These are phyloP conservation scores for Marasmius tenuissimus DNA, from an alignment of 1,284 basidiomycete genomes.

Conservation along the genomic window DNA sequence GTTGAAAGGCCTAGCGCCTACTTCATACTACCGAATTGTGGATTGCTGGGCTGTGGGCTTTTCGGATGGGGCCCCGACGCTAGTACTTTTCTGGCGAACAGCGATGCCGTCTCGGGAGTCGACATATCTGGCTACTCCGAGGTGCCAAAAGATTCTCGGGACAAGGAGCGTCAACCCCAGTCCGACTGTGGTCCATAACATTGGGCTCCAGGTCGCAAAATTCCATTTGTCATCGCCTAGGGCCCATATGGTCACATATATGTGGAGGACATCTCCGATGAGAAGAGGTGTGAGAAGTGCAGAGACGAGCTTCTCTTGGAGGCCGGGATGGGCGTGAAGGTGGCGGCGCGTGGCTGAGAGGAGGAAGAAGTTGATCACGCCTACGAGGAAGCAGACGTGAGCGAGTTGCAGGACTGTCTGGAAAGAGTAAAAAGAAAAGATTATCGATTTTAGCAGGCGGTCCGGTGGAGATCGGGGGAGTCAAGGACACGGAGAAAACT, in stretches of 20 bases:
- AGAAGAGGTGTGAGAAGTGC: conserved; percentile 67
- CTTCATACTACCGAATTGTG: background rate
- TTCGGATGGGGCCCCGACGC: background rate
- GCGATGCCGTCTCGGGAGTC: conserved; percentile 53
- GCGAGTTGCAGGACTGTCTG: conserved; percentile 58
- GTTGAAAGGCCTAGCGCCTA: background rate
- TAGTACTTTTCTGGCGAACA: conserved; percentile 10
- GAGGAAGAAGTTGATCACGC: conserved; percentile 66
- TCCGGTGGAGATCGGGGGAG: background rate
- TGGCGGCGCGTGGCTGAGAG: conserved; percentile 59
- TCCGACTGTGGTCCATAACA: conserved; percentile 67
- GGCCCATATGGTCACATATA: conserved; percentile 69
- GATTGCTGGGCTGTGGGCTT: conserved; percentile 4
- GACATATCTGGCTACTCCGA: conserved; percentile 72
- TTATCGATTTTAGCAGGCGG: background rate
- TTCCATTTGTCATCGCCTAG: conserved; percentile 67
- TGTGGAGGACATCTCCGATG: conserved; percentile 64
- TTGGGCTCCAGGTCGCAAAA: conserved; percentile 58
- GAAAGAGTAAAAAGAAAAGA: background rate
- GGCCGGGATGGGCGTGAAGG: conserved; percentile 51
- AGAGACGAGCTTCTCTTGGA: conserved; percentile 69
- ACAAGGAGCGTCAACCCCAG: conserved; percentile 64
- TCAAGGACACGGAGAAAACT: background rate
- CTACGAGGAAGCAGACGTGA: conserved; percentile 72
- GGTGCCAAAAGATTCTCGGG: conserved; percentile 68